A percentile compares a stretch with the other conserved stretches of the same genome.
phyloP scores from a whole-genome alignment of 805 yeast genomes.

The Sungouiella thailandica region DNA sequence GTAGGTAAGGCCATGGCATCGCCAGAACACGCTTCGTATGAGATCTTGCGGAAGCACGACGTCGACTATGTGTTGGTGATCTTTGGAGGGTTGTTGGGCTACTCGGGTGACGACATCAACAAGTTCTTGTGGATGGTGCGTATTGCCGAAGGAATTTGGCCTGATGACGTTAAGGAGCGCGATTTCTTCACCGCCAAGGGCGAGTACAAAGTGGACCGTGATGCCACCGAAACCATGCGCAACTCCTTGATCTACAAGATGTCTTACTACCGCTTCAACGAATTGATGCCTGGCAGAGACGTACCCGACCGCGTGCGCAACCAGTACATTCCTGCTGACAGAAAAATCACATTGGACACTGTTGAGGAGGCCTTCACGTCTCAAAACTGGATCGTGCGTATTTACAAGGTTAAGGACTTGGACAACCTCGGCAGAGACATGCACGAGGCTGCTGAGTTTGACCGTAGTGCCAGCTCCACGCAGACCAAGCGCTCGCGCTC shows the following conservation, averaged over 20 bases:
- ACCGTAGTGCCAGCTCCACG: slow-evolving; percentile 29
- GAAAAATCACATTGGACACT: slow-evolving; percentile 55
- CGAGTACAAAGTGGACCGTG: slow-evolving; percentile 80
- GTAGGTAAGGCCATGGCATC: slow-evolving; percentile 98
- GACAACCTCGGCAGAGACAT: slow-evolving; percentile 84
- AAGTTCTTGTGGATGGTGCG: slow-evolving; percentile 99
- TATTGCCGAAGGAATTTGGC: slow-evolving; percentile 99
- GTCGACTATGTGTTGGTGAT: slow-evolving; percentile 92
- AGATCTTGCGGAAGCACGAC: slow-evolving; percentile 83
- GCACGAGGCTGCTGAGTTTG: slow-evolving; percentile 51
- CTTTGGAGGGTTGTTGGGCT: slow-evolving; percentile 92
- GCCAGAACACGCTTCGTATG: slow-evolving; percentile 80
- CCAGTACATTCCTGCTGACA: slow-evolving; percentile 57
- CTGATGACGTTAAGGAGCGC: slow-evolving; percentile 90
- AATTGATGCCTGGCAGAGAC: slow-evolving; percentile 55
- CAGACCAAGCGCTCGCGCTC: slow-evolving; percentile 37
- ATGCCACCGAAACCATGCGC: slow-evolving; percentile 81
- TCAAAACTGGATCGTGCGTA: slow-evolving; percentile 94
- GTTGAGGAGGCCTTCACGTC: slow-evolving; percentile 93
- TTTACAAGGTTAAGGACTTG: slow-evolving; percentile 83
- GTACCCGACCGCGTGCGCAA: slow-evolving; percentile 84
- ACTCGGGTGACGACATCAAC: slow-evolving; percentile 93
- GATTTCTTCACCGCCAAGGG: slow-evolving; percentile 79
- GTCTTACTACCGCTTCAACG: slow-evolving; percentile 84
- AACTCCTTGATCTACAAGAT: slow-evolving; percentile 91